Evolutionary conservation across 495 filamentous ascomycete genomes (phyloP), one percentile per base, ranked within the genome.

Genomic region (Lentithecium fluviatile): DNA sequence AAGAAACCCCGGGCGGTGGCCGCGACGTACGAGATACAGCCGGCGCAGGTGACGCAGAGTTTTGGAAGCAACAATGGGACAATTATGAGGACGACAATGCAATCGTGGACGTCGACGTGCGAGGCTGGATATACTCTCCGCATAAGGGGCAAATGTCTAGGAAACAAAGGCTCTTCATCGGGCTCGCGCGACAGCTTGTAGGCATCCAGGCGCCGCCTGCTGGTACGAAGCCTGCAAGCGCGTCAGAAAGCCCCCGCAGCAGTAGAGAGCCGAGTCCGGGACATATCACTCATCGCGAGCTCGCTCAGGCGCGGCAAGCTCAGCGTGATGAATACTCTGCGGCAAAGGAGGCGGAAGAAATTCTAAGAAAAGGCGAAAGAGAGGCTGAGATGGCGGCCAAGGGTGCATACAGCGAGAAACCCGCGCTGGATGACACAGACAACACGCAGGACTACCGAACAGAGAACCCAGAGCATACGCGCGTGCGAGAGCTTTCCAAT

Each of bases 121-220:
- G 92, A 53, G 94, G 94, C 20, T 99, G 95, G 94, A 81, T 97
- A 45, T 96, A 93, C 68, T 79, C 85, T 57, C 94, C 94, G 17
- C 88, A 90, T 64, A 81, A 80, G 68, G 90, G 90, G 0, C 91
- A 88, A n/a, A 85, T 96, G 84, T 90, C 82, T 36, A 79, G 92
- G 48, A 90, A 91, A 72, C 92, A 96, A 62, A 83, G 94, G 23
- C 75, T 97, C 60, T 76, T 95, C 66, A 80, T 97, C 56, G 89
- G 91, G 2, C 74, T 96, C 1, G 91, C 92, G 11, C 79, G 91
- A 56, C 83, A 88, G 61, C 71, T 99, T 34, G 93, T 89, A 66
- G 95, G 92, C 2, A 82, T 99, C 56, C 88, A 90, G 19, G 80
- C 87, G 23, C 88, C 83, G 25, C 75, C n/a, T 74, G 69, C 53